Base-by-base conservation (phyloP, 805 yeast genomes). In the Clavispora vitiphila region DNA sequence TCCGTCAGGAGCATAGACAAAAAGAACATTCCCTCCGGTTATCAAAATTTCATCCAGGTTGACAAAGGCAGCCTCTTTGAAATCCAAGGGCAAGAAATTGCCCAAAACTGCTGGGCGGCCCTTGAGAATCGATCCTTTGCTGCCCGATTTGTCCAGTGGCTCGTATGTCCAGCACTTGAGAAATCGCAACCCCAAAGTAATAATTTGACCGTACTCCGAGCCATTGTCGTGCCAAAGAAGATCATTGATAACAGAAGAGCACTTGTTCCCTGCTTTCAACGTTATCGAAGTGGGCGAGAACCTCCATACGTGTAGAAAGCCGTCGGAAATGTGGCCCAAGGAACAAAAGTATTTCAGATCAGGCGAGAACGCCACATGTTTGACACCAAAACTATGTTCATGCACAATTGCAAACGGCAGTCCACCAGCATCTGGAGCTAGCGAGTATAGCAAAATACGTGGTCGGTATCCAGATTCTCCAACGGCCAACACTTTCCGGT, bases 391-490 rank as follows among this genome's bases (percentile, higher is more conserved):
- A 10, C 74, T 67, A 58, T 84, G 93, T 46, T 81, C 88, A 40
- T 68, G 60, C 1, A 81, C 71, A 12, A 73, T 64, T 8, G 76
- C 74, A 6, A 80, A 57, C 1, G 87, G 86, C n/a, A 54, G 58
- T 5, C 61, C 53, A 10, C 65, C 53, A 36, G 78, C 67, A 46
- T 71, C 71, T 12, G 72, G 65, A 0, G 81, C 80, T 12, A 80
- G 59, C 2, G 86, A 79, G 52, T 72, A 83, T 11, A 83, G 50
- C 16, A 81, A 59, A 2, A 84, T 69, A 15, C 89, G 64, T 1
- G 91, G 91, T 48, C 73, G 78, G 46, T 80, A 80, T 0, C 90
- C 90, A 0, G 72, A 58, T 54, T 84, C 91, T 2, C 91, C 91
- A 12, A 82, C 77, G 0, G 88, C 88, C 20, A 84, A 56, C 4